These are phyloP conservation scores for Trichosanthes truncata DNA, from an alignment of 306 rosid species.

Conservation along the genomic window DNA sequence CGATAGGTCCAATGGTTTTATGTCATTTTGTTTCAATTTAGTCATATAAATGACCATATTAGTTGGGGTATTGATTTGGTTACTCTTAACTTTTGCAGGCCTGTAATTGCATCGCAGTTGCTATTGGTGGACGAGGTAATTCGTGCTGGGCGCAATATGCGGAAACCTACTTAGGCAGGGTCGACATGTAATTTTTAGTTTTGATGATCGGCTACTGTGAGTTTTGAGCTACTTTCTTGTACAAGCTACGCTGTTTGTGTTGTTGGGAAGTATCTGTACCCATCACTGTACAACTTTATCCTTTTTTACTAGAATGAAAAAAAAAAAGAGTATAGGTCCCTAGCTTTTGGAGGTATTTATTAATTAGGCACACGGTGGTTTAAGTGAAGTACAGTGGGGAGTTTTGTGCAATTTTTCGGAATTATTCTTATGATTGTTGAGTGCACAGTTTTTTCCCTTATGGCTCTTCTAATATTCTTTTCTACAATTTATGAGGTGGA, in stretches of 20 bases:
- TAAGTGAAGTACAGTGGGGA: not conserved
- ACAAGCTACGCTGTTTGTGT: not conserved
- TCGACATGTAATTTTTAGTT: not conserved
- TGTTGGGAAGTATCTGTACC: not conserved
- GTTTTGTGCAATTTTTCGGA: not conserved
- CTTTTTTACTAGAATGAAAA: not conserved
- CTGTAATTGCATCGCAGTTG: conserved; percentile 85
- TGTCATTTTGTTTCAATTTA: not conserved
- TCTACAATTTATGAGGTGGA: no score
- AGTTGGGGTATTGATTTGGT: not conserved
- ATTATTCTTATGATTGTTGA: not conserved
- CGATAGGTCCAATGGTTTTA: not conserved
- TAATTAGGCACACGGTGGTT: not conserved
- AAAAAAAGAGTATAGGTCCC: not conserved
- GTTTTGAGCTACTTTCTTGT: conserved; percentile 2
- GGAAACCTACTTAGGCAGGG: conserved; percentile 56
- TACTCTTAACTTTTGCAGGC: conserved; percentile 39
- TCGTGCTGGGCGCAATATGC: conserved; percentile 96
- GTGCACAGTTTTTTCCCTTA: not conserved
- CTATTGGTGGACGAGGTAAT: conserved; percentile 94
- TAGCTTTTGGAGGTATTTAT: not conserved
- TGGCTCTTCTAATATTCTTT: no score
- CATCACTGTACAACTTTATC: no score
- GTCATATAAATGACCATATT: not conserved
- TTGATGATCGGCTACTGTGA: not conserved